phyloP scores from a whole-genome alignment of 345 rosid species.

The Corchorus olitorius region DNA sequence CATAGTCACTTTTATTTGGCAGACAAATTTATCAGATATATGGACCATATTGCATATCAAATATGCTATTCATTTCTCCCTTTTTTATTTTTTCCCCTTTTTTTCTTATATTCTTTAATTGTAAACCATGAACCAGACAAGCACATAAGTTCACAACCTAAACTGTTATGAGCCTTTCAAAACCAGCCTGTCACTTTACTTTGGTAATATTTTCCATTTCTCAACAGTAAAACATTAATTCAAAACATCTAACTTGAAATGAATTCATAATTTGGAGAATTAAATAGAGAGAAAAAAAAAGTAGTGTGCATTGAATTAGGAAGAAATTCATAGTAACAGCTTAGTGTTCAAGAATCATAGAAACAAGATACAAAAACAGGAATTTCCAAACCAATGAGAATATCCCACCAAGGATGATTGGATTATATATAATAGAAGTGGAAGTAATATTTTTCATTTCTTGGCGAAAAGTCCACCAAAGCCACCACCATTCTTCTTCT shows the following conservation, averaged over 20 bases:
- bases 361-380: background rate
- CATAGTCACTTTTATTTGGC: background rate
- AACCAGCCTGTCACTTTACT: background rate
- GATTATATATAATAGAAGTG: background rate
- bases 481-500: conserved; percentile 54
- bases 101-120: too few species aligned
- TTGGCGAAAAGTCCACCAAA: conserved; percentile 62
- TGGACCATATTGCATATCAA: background rate
- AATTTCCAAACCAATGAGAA: conserved; percentile 5
- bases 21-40: conserved; percentile 1
- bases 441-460: conserved; percentile 29
- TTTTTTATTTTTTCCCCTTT: background rate
- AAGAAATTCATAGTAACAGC: background rate
- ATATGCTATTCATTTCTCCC: background rate
- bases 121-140: background rate
- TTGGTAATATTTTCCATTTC: background rate
- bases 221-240: background rate
- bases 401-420: background rate
- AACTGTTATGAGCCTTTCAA: background rate
- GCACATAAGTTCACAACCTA: background rate
- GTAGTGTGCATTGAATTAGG: conserved; percentile 12
- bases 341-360: conserved; percentile 28
- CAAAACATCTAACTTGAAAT: background rate
- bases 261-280: conserved; percentile 7
- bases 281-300: background rate